A percentile compares a stretch with the other conserved stretches of the same genome.
These are phyloP conservation scores for Biscogniauxia mediterranea DNA, from an alignment of 2,329 filamentous ascomycete genomes.

Conservation along the genomic window DNA sequence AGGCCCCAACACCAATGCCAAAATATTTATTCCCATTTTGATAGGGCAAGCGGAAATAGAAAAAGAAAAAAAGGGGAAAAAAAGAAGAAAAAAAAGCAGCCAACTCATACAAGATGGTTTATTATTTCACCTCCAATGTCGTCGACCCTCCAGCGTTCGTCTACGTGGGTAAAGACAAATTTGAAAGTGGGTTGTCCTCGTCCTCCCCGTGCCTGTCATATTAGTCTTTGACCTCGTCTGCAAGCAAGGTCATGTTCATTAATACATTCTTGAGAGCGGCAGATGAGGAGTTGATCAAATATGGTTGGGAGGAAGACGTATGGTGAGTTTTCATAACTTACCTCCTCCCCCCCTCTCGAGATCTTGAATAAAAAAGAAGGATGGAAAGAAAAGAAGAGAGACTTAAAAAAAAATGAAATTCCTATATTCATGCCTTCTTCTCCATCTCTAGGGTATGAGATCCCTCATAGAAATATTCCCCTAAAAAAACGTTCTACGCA, in stretches of 20 bases:
- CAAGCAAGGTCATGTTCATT: constrained; percentile 12
- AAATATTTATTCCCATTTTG: no score
- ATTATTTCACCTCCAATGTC: constrained; percentile 87
- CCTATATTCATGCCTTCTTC: constrained; percentile 7
- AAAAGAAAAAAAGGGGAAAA: no score
- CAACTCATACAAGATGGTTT: constrained; percentile 71
- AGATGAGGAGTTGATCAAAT: constrained; percentile 97
- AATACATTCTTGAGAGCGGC: constrained; percentile 13
- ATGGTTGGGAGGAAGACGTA: constrained; percentile 92
- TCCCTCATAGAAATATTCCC: neutral
- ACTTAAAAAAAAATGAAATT: neutral
- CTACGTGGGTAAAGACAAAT: constrained; percentile 98
- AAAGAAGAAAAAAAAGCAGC: no score
- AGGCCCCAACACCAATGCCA: neutral
- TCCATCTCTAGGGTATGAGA: constrained; percentile 27
- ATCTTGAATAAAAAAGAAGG: neutral
- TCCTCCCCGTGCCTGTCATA: constrained; percentile 1
- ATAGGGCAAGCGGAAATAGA: no score
- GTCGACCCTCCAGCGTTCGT: constrained; percentile 82
- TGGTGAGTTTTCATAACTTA: constrained; percentile 57
- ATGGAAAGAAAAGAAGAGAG: neutral
- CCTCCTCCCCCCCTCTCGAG: neutral
- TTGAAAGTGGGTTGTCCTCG: constrained; percentile 71
- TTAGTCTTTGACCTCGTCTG: constrained; percentile 2
- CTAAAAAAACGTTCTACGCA: neutral